Base-by-base conservation (phyloP, 768 basidiomycete genomes). In the Bullera alba region DNA sequence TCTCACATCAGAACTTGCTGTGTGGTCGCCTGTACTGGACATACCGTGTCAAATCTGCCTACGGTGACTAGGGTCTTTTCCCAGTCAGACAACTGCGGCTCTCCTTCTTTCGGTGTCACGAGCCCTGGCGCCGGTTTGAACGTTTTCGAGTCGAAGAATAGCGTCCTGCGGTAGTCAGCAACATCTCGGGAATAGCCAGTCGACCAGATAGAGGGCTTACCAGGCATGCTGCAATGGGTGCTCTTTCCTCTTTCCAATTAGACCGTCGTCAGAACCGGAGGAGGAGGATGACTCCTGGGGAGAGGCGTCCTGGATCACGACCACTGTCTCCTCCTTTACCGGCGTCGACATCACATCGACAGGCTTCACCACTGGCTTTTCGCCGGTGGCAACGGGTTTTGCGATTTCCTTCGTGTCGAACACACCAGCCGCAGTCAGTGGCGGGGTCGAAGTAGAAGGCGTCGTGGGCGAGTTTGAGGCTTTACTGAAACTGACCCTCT, bases 161-260 rank as follows among this genome's bases (percentile, higher is more conserved):
- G 78, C 12, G 87, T 91, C 90, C 88, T 90, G 63, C 14, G 30
- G 22, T 34, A 35, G 0, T 7, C 14, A 27, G 45, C 23, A 45
- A 47, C 42, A 39, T 15, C 22, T 32, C 27, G 48, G 36, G 44
- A n/a, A 22, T 50, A 45, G 37, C 35, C n/a, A 43, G 6, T 47
- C 4, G 10, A 47, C 14, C 54, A 26, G 3, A 26, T 29, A 12
- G 3, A 42, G n/a, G 15, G 73, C 81, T 50, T 50, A 89, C 87
- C 90, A 93, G 34, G 81, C 70, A 70, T 83, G 85, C 63, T 88
- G 85, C 22, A 93, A 75, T 5, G 89, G 89, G 68, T 89, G 89
- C 41, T 58, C 55, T 47, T 12, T n/a, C n/a, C n/a, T n/a, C n/a
- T n/a, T n/a, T n/a, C n/a, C n/a, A n/a, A n/a, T n/a, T n/a, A n/a